Conservation (phyloP, 176 grass and related monocot genomes). For the Carex littledalei region DNA sequence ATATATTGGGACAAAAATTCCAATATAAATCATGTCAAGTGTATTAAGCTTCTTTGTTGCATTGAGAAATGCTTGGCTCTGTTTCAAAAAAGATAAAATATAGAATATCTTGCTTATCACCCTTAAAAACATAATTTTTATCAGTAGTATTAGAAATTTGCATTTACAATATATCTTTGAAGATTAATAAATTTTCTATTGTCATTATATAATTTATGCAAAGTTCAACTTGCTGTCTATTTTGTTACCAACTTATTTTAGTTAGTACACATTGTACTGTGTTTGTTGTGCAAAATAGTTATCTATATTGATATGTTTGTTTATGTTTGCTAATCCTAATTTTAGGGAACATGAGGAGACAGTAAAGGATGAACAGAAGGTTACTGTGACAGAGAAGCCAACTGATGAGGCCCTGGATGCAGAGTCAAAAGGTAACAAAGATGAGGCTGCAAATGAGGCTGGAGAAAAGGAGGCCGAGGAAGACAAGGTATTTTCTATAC, state of each 20-base stretch:
- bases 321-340: neutral
- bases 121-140: neutral
- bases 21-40: neutral
- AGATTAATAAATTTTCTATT: neutral
- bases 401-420: constrained; percentile 27
- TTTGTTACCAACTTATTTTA: neutral
- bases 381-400: constrained; percentile 37
- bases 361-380: constrained; percentile 45
- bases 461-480: constrained; percentile 80
- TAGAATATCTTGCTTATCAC: neutral
- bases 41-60: neutral
- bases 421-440: constrained; percentile 39
- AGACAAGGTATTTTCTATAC: constrained; percentile 50
- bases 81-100: neutral
- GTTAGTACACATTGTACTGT: neutral
- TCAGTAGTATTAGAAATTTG: neutral
- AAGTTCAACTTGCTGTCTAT: neutral
- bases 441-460: constrained; percentile 38
- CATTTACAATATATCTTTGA: neutral
- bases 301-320: neutral
- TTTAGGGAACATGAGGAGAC: constrained; percentile 52
- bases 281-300: neutral
- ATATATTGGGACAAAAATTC: neutral
- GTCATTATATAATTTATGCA: neutral
- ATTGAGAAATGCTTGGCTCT: neutral